These are phyloP conservation scores for Phytophthora ramorum DNA, from an alignment of 352 stramenopile species.

Conservation along the genomic window DNA sequence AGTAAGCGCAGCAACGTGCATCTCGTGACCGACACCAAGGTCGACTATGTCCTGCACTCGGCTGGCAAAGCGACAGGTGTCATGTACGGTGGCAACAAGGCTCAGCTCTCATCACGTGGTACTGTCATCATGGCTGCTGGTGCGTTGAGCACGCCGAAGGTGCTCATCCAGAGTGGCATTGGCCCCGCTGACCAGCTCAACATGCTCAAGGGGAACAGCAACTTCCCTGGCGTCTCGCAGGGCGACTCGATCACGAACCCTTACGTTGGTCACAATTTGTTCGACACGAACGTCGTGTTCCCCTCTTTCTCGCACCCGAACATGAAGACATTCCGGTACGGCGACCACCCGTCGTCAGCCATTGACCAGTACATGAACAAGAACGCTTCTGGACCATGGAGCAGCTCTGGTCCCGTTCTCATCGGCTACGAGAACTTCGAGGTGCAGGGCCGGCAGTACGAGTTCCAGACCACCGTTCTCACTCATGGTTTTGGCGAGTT, in stretches of 20 bases:
- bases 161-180: conserved; percentile 84
- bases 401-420: conserved; percentile 55
- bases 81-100: conserved; percentile 47
- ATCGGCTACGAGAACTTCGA: conserved; percentile 69
- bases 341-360: conserved; percentile 33
- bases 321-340: conserved; percentile 60
- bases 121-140: conserved; percentile 81
- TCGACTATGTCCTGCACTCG: conserved; percentile 61
- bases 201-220: conserved; percentile 42
- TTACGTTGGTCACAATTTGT: conserved; percentile 65
- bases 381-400: conserved; percentile 44
- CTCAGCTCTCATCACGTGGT: conserved; percentile 46
- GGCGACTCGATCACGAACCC: conserved; percentile 54
- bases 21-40: conserved; percentile 53
- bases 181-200: conserved; percentile 66
- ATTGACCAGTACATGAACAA: conserved; percentile 66
- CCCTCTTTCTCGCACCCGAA: conserved; percentile 56
- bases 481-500: conserved; percentile 52
- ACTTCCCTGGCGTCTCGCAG: conserved; percentile 58
- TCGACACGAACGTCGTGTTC: conserved; percentile 63
- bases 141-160: conserved; percentile 74
- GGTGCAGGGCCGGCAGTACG: conserved; percentile 58
- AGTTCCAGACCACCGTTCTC: conserved; percentile 69
- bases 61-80: conserved; percentile 52
- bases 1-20: conserved; percentile 58